A percentile compares a stretch with the other conserved stretches of the same genome.
Conservation (phyloP, 2,329 filamentous ascomycete genomes). For the Dactylonectria macrodidyma region DNA sequence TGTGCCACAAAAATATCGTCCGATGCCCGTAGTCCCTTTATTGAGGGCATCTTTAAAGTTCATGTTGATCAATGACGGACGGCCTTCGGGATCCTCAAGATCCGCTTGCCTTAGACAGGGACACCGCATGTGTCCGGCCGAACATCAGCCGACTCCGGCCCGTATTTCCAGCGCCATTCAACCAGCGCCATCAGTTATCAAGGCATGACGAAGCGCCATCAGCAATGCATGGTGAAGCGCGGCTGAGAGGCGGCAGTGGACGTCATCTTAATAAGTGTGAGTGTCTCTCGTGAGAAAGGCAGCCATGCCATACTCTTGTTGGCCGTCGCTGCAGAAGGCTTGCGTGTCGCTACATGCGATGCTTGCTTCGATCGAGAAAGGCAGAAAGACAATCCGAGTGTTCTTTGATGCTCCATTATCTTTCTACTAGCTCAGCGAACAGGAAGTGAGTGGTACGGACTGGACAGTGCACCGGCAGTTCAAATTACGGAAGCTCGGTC, state of each 20-base stretch:
- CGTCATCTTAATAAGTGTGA: conserved; percentile 15
- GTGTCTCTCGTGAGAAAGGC: conserved; percentile 12
- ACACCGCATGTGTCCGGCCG: conserved; percentile 35
- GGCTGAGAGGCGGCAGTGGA: not conserved
- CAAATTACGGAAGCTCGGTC: not conserved
- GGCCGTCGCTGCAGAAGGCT: not conserved
- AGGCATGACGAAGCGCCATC: not conserved
- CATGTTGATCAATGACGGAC: too few species aligned
- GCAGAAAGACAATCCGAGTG: not conserved
- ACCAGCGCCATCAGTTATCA: too few species aligned
- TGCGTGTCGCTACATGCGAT: not conserved
- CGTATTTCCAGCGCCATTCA: conserved; percentile 27
- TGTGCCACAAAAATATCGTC: too few species aligned
- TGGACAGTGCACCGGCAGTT: not conserved
- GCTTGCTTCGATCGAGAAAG: not conserved
- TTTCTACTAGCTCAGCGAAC: not conserved
- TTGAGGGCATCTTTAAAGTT: too few species aligned
- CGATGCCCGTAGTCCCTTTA: too few species aligned
- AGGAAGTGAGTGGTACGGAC: not conserved
- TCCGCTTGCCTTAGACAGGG: not conserved
- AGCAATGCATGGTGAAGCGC: conserved; percentile 3
- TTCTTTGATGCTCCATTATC: not conserved
- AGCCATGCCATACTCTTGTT: conserved; percentile 1
- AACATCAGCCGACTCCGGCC: conserved; percentile 42
- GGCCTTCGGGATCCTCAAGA: too few species aligned